Evolutionary conservation across 768 basidiomycete genomes (phyloP).

Genomic region (Royoungia palumana): DNA sequence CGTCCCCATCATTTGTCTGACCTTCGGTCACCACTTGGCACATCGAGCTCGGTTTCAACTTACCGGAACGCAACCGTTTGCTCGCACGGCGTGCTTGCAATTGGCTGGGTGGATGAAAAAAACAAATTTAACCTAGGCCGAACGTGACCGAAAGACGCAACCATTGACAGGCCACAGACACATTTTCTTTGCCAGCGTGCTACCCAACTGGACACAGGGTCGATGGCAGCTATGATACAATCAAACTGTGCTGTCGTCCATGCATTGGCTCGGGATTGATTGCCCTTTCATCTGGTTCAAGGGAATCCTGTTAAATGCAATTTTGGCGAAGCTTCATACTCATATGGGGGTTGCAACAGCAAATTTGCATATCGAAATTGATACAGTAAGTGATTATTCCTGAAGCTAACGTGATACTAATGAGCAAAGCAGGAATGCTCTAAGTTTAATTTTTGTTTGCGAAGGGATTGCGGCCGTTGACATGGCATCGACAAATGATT

Average conservation of each 20-base stretch:
- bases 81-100: conserved; percentile 91
- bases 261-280: conserved; percentile 78
- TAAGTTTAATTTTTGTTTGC: conserved; percentile 66
- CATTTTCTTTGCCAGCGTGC: conserved; percentile 94
- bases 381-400: no score
- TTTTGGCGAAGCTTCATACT: no score
- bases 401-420: conserved; percentile 81
- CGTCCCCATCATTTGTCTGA: no score
- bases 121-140: conserved; percentile 1
- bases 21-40: conserved; percentile 83
- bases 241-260: conserved; percentile 95
- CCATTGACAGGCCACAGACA: conserved; percentile 42
- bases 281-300: conserved; percentile 75
- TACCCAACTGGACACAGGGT: conserved; percentile 91
- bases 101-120: conserved; percentile 54
- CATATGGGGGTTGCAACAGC: conserved; percentile 17
- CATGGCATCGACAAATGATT: conserved; percentile 11
- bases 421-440: conserved; percentile 95
- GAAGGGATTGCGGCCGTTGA: conserved; percentile 46
- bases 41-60: conserved; percentile 80
- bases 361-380: conserved; percentile 89
- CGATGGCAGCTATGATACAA: conserved; percentile 83
- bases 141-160: neutral
- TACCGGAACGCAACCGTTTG: conserved; percentile 80
- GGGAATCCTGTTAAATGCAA: no score